A percentile compares a stretch with the other conserved stretches of the same genome.
phyloP scores from a whole-genome alignment of 495 filamentous ascomycete species.

The Gamarada debralockiae region DNA sequence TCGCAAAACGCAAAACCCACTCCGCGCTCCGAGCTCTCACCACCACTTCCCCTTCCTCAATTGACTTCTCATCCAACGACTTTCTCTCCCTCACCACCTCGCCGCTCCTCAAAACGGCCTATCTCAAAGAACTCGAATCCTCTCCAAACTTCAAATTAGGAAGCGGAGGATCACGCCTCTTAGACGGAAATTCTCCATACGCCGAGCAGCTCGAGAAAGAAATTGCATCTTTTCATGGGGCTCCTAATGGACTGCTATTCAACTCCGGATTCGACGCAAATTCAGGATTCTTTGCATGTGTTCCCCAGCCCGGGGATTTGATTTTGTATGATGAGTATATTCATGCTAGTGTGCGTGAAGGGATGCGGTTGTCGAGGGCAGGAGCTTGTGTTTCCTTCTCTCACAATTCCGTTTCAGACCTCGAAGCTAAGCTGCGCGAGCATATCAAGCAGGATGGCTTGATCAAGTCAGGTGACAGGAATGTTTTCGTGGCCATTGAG shows the following conservation, averaged over 20 bases:
- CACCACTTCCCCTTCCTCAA: constrained; percentile 27
- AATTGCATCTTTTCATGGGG: constrained; percentile 65
- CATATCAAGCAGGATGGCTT: constrained; percentile 13
- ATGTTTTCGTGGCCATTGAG: constrained; percentile 68
- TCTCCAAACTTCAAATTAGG: constrained; percentile 33
- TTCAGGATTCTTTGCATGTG: constrained; percentile 58
- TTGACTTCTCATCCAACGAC: constrained; percentile 63
- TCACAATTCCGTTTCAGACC: constrained; percentile 54
- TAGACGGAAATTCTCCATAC: constrained; percentile 67
- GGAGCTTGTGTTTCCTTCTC: constrained; percentile 44
- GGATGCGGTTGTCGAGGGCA: constrained; percentile 66
- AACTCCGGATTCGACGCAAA: constrained; percentile 81
- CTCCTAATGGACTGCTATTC: constrained; percentile 62
- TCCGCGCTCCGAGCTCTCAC: constrained; percentile 38
- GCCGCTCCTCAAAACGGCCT: constrained; percentile 32
- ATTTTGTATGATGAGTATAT: constrained; percentile 72
- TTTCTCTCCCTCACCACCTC: constrained; percentile 56
- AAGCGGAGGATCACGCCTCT: constrained; percentile 55
- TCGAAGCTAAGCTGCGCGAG: constrained; percentile 22
- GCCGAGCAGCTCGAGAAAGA: constrained; percentile 59
- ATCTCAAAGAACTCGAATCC: constrained; percentile 35
- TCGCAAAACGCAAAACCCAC: constrained; percentile 7
- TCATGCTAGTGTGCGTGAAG: constrained; percentile 75
- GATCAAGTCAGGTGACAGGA: constrained; percentile 31
- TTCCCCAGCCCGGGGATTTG: constrained; percentile 66